Percentiles rank a stretch among this genome's conserved stretches.
Conservation (phyloP, 129 eudicot species). For the Ambrosia trifida region DNA sequence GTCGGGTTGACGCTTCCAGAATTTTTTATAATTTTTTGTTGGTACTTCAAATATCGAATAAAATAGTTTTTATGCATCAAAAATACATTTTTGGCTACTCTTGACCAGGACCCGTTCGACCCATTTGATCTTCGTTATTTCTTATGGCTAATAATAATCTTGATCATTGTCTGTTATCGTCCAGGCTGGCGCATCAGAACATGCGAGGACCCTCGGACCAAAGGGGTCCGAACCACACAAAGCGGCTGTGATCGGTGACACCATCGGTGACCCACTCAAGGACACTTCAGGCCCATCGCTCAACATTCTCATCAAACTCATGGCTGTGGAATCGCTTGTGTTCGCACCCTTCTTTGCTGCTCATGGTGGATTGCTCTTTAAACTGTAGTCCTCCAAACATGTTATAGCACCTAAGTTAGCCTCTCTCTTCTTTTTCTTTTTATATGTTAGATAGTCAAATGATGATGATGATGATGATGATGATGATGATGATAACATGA, state of each 20-base stretch:
- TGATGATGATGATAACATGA: neutral
- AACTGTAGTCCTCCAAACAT: conserved; percentile 28
- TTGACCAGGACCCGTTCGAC: neutral
- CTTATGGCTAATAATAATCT: neutral
- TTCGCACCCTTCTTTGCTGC: conserved; percentile 94
- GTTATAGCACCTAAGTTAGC: conserved; percentile 1
- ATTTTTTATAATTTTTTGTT: neutral
- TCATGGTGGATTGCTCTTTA: conserved; percentile 83
- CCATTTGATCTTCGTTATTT: neutral
- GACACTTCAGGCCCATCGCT: conserved; percentile 95
- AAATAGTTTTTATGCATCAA: neutral
- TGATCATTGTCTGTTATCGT: neutral
- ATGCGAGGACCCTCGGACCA: conserved; percentile 80
- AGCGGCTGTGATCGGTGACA: conserved; percentile 93
- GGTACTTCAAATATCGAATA: neutral
- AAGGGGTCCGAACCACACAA: conserved; percentile 93
- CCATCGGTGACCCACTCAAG: conserved; percentile 86
- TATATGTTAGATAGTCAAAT: conserved; percentile 2
- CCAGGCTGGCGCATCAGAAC: conserved; percentile 93
- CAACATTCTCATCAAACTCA: conserved; percentile 86
- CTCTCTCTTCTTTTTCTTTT: neutral
- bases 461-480: conserved; percentile 2
- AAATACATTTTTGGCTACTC: neutral
- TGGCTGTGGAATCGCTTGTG: conserved; percentile 92
- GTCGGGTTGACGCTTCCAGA: neutral